Evolutionary conservation across 1,284 basidiomycete species (phyloP).

Genomic region (Exobasidium cylindrosporum): DNA sequence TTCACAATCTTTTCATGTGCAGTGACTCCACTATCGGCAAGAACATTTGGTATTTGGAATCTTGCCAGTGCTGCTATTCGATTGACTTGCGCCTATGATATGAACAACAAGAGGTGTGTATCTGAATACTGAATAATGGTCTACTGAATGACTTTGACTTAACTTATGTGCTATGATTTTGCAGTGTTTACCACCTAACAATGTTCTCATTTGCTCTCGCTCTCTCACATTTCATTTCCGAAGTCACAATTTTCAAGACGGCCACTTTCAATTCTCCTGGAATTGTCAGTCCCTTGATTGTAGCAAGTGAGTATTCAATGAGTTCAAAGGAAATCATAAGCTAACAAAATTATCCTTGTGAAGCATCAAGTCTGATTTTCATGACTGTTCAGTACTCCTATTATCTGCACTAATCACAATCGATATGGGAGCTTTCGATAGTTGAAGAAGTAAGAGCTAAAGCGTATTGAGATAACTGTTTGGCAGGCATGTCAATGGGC

Average conservation of each 20-base stretch:
- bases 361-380: not conserved
- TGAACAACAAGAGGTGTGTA: conserved; percentile 39
- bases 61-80: conserved; percentile 47
- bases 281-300: conserved; percentile 74
- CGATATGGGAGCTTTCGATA: no score
- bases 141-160: no score
- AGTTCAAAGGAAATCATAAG: not conserved
- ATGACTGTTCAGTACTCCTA: not conserved
- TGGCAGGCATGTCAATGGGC: no score
- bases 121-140: no score
- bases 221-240: conserved; percentile 81
- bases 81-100: conserved; percentile 46
- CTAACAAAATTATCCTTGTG: not conserved
- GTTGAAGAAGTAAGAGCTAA: no score
- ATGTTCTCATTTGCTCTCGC: conserved; percentile 84
- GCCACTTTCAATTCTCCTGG: conserved; percentile 65
- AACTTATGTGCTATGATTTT: no score
- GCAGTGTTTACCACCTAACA: conserved; percentile 71
- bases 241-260: conserved; percentile 78
- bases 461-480: no score
- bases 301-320: conserved; percentile 82
- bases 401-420: not conserved
- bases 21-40: conserved; percentile 47
- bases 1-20: not conserved
- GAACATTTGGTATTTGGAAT: conserved; percentile 53